Base-by-base conservation (phyloP, 805 yeast species). In the Metschnikowia vanudenii region DNA sequence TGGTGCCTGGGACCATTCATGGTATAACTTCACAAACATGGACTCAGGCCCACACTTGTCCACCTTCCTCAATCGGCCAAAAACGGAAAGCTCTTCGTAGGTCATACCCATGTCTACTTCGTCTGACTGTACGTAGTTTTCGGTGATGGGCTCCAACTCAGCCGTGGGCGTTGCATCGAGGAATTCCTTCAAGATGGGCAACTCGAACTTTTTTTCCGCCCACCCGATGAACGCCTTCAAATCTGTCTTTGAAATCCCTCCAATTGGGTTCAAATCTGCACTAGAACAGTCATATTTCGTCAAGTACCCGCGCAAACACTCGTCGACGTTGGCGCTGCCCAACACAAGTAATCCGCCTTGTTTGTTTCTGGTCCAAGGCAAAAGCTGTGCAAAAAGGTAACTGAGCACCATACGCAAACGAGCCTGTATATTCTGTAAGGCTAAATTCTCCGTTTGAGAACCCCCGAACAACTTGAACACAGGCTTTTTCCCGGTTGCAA, bases 91-190 rank as follows among this genome's bases (percentile, higher is more conserved):
- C 62, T 94, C 99, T 54, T 91, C 96, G 60, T 94, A 94, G 0
- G 97, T 87, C 85, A 95, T 86, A 1, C 99, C 99, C 99, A 94
- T 94, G 62, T 94, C 99, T 12, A 80, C 82, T 66, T 94, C 99
- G 65, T 94, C 99, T 28, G 96, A 86, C 66, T 94, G 99, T 13
- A 92, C 95, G 58, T 94, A 92, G 46, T 81, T 76, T 53, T 85
- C 83, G 0, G 99, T 94, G 44, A 89, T 92, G 30, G 99, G 99
- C 61, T 94, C 99, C 42, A 94, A 77, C 64, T 94, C 99, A 0
- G 99, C 99, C 0, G 99, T 92, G 26, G 99, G 99, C 0, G 94
- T 85, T 0, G 99, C 99, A 55, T 79, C 81, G 39, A 94, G 72
- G 63, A 95, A 94, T 8, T 82, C 85, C 37, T 76, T 68, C 53